phyloP scores from a whole-genome alignment of 2,329 filamentous ascomycete species.

The Phyllosticta citribraziliensis region DNA sequence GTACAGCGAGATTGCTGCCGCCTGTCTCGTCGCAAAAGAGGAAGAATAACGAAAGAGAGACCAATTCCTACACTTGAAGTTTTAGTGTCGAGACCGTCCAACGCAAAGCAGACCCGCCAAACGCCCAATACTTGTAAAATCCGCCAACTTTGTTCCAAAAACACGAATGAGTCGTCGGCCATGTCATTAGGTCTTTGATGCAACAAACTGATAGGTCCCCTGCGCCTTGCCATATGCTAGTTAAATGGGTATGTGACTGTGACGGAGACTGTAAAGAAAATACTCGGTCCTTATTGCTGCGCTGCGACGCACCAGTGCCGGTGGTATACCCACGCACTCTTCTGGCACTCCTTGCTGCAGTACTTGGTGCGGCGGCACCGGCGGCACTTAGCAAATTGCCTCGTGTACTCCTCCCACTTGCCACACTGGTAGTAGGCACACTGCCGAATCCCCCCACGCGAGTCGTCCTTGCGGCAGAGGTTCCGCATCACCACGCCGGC shows the following conservation, averaged over 20 bases:
- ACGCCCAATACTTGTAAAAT: conserved; percentile 9
- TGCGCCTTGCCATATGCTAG: conserved; percentile 34
- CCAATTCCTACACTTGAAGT: conserved; percentile 1
- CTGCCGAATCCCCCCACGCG: conserved; percentile 84
- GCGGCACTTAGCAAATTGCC: conserved; percentile 96
- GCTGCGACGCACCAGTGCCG: conserved; percentile 93
- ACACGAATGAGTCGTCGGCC: conserved; percentile 9
- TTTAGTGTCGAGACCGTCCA: conserved; percentile 2
- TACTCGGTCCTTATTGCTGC: conserved; percentile 26
- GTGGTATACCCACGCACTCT: conserved; percentile 97
- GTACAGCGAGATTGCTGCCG: not conserved
- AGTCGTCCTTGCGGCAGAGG: conserved; percentile 94
- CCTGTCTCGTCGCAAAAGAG: not conserved
- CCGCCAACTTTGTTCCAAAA: conserved; percentile 9
- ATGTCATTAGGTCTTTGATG: conserved; percentile 12
- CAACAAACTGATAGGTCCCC: conserved; percentile 16
- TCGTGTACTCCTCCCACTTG: conserved; percentile 94
- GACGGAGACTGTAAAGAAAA: conserved; percentile 7
- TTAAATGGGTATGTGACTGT: conserved; percentile 19
- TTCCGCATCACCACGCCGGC: conserved; percentile 98
- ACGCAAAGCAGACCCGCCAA: conserved; percentile 5
- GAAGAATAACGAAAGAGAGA: not conserved
- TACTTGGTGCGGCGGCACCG: conserved; percentile 95
- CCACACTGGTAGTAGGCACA: conserved; percentile 98
- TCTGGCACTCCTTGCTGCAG: conserved; percentile 99